Evolutionary conservation across 2,329 filamentous ascomycete species (phyloP), one percentile per base, ranked within the genome.

Genomic region (Penicillium polonicum): DNA sequence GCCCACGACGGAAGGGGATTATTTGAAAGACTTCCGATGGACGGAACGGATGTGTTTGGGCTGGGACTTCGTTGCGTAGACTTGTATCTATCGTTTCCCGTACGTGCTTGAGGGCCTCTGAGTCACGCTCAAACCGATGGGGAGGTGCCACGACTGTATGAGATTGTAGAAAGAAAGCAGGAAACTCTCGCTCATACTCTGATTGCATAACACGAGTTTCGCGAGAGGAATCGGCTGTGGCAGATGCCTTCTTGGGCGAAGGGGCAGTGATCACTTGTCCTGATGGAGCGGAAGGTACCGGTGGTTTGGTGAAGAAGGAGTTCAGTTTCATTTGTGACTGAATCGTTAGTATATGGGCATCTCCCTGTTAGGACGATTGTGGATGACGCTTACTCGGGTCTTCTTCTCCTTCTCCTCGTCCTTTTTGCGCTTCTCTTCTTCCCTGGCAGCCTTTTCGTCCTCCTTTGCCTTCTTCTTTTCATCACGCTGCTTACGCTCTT

Each of bases 161-260:
- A 3, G 86, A 81, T 58, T 91, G 88, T 45, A 94, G 70, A 61
- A 89, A 92, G 72, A 97, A 97, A 0, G 90, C 87, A 33, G 91
- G 83, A 68, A 97, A 97, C 36, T 82, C 79, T 64, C 85, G 86
- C 19, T 89, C 78, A 64, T 91, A 92, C 44, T 85, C 81, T 0
- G 83, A 81, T 25, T 69, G 61, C 8, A 63, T 31, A 25, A 70
- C 66, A 39, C 66, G 63, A 19, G 56, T 19, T 10, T 62, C 54
- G 10, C 57, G 58, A 15, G 58, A n/a, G 21, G 49, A n/a, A 13
- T 58, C 59, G 41, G 61, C 61, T 12, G 35, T 38, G 3, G 51
- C 25, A 0, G 62, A 45, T 1, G 58, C 10, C 54, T 70, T 70
- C 23, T 60, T 67, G 5, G 66, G 71, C 64, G 58, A 79, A 77